Evolutionary conservation across 805 yeast genomes (phyloP).

Genomic region (Torulaspora indica): DNA sequence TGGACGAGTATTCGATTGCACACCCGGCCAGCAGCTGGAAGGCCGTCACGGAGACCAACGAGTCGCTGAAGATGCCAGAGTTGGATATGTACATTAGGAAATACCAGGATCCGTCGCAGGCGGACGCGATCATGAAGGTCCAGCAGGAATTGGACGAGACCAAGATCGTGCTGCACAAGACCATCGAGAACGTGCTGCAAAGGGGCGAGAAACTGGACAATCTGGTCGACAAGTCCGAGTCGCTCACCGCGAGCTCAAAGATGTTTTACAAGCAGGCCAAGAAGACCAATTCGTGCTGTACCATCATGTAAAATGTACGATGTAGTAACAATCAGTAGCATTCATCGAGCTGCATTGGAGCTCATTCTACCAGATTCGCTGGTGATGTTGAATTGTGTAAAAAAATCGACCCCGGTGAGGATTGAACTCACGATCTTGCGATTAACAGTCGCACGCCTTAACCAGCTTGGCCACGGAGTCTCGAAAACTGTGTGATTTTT

Average conservation of each 20-base stretch:
- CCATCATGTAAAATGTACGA: slow-evolving; percentile 48
- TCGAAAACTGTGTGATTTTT: not conserved
- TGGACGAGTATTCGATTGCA: slow-evolving; percentile 83
- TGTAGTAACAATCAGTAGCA: not conserved
- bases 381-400: not conserved
- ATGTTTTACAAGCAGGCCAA: slow-evolving; percentile 97
- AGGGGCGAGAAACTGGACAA: slow-evolving; percentile 95
- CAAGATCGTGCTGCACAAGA: slow-evolving; percentile 90
- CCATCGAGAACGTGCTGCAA: slow-evolving; percentile 88
- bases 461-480: slow-evolving; percentile 53
- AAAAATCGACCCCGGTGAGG: slow-evolving; percentile 47
- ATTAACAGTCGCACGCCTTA: slow-evolving; percentile 56
- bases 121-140: slow-evolving; percentile 93
- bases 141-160: slow-evolving; percentile 98
- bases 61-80: slow-evolving; percentile 37
- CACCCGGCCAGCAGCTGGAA: slow-evolving; percentile 76
- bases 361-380: not conserved
- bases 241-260: slow-evolving; percentile 78
- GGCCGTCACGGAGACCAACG: slow-evolving; percentile 42
- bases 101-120: slow-evolving; percentile 96
- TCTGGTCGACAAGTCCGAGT: slow-evolving; percentile 92
- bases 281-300: slow-evolving; percentile 87
- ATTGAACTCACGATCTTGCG: slow-evolving; percentile 56
- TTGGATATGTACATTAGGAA: slow-evolving; percentile 67
- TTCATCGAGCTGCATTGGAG: not conserved